These are phyloP conservation scores for Boletus rubescentipes DNA, from an alignment of 768 basidiomycete genomes.

Conservation along the genomic window DNA sequence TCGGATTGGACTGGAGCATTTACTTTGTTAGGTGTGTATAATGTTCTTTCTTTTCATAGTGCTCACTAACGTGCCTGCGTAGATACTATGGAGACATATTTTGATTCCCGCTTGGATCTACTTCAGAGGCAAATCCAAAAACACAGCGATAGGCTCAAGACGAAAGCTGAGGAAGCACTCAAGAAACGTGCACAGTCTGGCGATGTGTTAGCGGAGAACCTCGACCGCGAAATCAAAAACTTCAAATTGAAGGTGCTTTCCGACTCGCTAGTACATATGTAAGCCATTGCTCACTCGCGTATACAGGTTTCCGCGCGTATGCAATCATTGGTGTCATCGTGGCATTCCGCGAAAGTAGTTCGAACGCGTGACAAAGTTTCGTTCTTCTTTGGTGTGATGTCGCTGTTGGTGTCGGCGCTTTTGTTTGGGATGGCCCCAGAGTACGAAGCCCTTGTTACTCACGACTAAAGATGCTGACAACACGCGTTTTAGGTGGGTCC, in stretches of 20 bases:
- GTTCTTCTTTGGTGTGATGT: slow-evolving; percentile 95
- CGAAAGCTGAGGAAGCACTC: slow-evolving; percentile 77
- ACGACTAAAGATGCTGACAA: slow-evolving; percentile 4
- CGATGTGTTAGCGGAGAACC: slow-evolving; percentile 68
- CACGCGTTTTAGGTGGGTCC: slow-evolving; percentile 66
- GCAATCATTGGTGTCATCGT: slow-evolving; percentile 72
- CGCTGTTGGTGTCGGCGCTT: slow-evolving; percentile 77
- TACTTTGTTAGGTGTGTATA: slow-evolving; percentile 72
- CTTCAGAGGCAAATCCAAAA: slow-evolving; percentile 83
- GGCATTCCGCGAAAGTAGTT: slow-evolving; percentile 91
- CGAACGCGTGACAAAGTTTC: slow-evolving; percentile 82
- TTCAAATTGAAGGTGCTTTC: slow-evolving; percentile 79
- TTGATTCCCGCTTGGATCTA: slow-evolving; percentile 85
- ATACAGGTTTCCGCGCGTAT: slow-evolving; percentile 76
- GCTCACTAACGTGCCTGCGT: neutral
- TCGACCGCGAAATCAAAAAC: slow-evolving; percentile 83
- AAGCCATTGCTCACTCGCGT: slow-evolving; percentile 7
- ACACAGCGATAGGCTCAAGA: slow-evolving; percentile 80
- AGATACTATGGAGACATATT: slow-evolving; percentile 96
- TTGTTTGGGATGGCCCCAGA: slow-evolving; percentile 87
- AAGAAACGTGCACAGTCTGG: slow-evolving; percentile 58
- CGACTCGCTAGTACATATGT: neutral
- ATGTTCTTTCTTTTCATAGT: neutral
- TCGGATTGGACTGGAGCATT: slow-evolving; percentile 81
- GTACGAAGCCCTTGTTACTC: slow-evolving; percentile 40